Percentiles rank a stretch among this genome's conserved stretches.
These are phyloP conservation scores for Aegilops longissima DNA, from an alignment of 176 grass and related monocot genomes.

Conservation along the genomic window DNA sequence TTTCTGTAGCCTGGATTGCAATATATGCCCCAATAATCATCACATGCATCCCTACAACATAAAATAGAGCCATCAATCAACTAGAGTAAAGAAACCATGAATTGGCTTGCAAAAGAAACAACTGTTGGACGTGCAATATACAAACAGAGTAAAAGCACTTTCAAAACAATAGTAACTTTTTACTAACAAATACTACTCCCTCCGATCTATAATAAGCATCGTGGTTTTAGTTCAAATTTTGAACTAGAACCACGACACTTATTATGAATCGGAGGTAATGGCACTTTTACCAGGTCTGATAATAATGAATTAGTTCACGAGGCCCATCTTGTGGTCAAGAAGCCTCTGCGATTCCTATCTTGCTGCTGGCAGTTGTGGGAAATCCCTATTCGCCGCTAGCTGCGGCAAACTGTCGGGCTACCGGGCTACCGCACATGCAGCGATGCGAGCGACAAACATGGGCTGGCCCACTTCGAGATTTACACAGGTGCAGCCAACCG, in stretches of 20 bases:
- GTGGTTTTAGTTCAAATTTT: no score
- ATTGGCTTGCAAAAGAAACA: not conserved
- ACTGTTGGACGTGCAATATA: not conserved
- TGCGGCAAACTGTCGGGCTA: no score
- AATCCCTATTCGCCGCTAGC: no score
- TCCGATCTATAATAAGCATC: no score
- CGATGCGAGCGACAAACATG: no score
- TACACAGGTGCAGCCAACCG: no score
- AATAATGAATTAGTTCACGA: not conserved
- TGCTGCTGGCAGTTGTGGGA: no score
- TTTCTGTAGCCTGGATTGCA: not conserved
- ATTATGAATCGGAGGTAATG: not conserved
- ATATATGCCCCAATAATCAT: conserved; percentile 69
- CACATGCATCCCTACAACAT: conserved; percentile 67
- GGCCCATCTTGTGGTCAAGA: not conserved
- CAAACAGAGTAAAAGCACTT: not conserved
- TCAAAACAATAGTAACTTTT: no score
- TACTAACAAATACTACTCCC: no score
- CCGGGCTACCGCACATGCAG: no score
- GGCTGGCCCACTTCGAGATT: no score
- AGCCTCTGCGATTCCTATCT: not conserved
- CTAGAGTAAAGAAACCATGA: conserved; percentile 1
- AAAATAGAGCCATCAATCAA: conserved; percentile 20
- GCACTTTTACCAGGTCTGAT: not conserved
- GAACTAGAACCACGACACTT: no score